Base-by-base conservation (phyloP, 169 alveolate genomes). In the Sarcocystis neurona region DNA sequence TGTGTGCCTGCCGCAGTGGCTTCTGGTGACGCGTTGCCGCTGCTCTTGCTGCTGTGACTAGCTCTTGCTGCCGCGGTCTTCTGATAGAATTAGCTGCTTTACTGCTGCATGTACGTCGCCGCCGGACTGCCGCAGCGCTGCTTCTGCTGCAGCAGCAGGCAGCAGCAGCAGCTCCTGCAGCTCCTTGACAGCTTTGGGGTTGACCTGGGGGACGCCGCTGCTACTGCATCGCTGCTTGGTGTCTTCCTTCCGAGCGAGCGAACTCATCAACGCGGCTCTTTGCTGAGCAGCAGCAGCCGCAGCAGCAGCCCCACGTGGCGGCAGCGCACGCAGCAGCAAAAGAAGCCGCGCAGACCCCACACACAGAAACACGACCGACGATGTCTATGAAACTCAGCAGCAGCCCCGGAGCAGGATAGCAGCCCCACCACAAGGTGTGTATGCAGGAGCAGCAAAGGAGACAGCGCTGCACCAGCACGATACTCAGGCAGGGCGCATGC, bases 181-280 rank as follows among this genome's bases (percentile, higher is more conserved):
- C 41, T 72, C 56, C 34, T 30, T 39, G 30, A 72, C 82, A 27
- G 82, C 82, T 39, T 39, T 44, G 41, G 82, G 82, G 58, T 72
- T 56, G 30, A 72, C 82, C 12, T 72, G 82, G 30, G 34, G 58
- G 37, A 32, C 20, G 34, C 58, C 20, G 50, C 23, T 23, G n/a
- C n/a, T n/a, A n/a, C n/a, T n/a, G n/a, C n/a, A n/a, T n/a, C n/a
- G n/a, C n/a, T n/a, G n/a, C 12, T 72, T 32, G 58, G 30, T 56
- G 34, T 72, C 82, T n/a, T n/a, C n/a, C 46, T 72, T 72, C 4
- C 56, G 82, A 41, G 5, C 32, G 39, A 72, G 82, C 8, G 82
- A 72, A 2, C 32, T 37, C 82, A 72, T 72, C 82, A 72, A 56
- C 37, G 82, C 82, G 8, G 48, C 82, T 8, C 82, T 48, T 72